phyloP scores from a whole-genome alignment of 106 monocot genomes.

The Dendrobium nobile region DNA sequence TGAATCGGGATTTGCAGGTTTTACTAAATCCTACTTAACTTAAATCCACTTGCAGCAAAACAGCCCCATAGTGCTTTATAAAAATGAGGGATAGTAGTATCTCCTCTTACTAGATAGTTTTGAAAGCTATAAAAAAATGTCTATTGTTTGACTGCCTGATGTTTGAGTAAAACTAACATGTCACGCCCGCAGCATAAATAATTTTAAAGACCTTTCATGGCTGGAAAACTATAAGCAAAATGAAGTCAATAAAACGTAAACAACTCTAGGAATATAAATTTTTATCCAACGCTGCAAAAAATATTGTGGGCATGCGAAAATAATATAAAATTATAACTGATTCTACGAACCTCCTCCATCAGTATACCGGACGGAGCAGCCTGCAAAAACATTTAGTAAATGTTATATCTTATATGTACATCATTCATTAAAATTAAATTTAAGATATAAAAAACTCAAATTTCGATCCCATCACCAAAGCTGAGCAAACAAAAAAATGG shows the following conservation, averaged over 20 bases:
- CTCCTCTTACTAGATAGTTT: not conserved
- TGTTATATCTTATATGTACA: not conserved
- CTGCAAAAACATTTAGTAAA: constrained; percentile 26
- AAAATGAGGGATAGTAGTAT: not conserved
- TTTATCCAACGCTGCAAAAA: not conserved
- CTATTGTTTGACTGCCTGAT: not conserved
- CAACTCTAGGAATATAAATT: not conserved
- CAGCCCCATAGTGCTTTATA: not conserved
- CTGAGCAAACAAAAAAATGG: not conserved
- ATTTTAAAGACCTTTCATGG: not conserved
- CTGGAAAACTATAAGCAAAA: not conserved
- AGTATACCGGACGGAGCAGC: constrained; percentile 62
- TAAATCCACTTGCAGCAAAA: not conserved
- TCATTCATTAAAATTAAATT: not conserved
- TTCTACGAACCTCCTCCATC: constrained; percentile 59
- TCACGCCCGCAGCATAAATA: not conserved
- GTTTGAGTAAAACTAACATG: not conserved
- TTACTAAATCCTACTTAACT: not conserved
- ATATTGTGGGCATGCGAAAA: not conserved
- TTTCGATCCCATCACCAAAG: not conserved
- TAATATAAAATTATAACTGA: not conserved
- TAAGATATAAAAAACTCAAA: not conserved
- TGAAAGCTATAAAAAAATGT: not conserved
- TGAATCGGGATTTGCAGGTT: too few species aligned
- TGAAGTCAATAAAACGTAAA: not conserved